These are phyloP conservation scores for Orbilia brochopaga DNA, from an alignment of 2,329 filamentous ascomycete species.

Conservation along the genomic window DNA sequence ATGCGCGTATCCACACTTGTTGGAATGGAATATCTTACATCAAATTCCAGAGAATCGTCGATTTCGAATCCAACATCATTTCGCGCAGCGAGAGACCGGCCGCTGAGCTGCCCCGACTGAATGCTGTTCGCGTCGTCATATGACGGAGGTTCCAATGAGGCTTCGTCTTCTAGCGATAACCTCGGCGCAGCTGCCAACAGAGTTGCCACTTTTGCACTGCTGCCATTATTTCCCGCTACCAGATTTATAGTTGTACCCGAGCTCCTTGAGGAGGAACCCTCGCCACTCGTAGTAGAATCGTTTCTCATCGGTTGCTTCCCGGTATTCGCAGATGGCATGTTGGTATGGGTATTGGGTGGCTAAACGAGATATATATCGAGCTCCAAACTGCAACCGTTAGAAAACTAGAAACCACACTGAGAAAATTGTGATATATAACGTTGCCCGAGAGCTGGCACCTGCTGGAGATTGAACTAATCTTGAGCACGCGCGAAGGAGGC, in stretches of 20 bases:
- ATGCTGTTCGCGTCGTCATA: conserved; percentile 48
- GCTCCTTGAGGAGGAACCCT: conserved; percentile 16
- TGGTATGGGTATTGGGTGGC: neutral
- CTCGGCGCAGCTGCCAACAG: conserved; percentile 30
- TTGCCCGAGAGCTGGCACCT: too few relatives aligned
- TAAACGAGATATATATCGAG: too few relatives aligned
- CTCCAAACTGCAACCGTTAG: too few relatives aligned
- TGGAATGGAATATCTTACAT: conserved; percentile 14
- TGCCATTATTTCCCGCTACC: neutral
- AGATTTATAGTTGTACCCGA: neutral
- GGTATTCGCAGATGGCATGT: conserved; percentile 13
- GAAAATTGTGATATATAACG: too few relatives aligned
- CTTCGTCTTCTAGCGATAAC: conserved; percentile 22
- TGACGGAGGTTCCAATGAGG: conserved; percentile 16
- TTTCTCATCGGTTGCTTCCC: conserved; percentile 25
- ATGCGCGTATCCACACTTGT: neutral
- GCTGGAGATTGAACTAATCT: too few relatives aligned
- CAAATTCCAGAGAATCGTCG: conserved; percentile 39
- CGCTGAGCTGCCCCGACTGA: conserved; percentile 11
- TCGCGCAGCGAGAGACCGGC: neutral
- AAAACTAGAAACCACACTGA: too few relatives aligned
- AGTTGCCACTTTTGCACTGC: conserved; percentile 11
- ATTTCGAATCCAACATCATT: conserved; percentile 21
- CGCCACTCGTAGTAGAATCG: conserved; percentile 18
- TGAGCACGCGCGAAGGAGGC: too few relatives aligned